Evolutionary conservation across 805 yeast genomes (phyloP), one percentile per base, ranked within the genome.

Genomic region (Lipomyces starkeyi): DNA sequence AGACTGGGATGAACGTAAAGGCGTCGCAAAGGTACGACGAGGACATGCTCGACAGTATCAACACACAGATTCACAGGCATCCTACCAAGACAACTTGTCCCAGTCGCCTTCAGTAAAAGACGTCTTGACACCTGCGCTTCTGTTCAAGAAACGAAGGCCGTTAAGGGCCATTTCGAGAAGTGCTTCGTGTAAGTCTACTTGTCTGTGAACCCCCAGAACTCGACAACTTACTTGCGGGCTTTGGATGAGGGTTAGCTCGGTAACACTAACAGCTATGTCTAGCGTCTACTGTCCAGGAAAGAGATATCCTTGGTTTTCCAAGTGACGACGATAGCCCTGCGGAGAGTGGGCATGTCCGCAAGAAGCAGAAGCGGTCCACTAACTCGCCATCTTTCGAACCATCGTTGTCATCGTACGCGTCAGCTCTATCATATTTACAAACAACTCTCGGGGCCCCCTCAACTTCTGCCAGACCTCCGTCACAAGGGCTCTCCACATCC

Each of bases 1-100:
- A 17, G 59, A 53, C 29, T 61, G 64, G 64, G 63, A 60, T 25
- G 49, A 11, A 29, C 20, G 35, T 27, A 52, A 60, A 32, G 27
- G 34, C 49, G 52, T 14, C 17, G 25, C 49, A 17, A 43, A 43
- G 49, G 49, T 35, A 11, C 40, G 40, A 13, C 40, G 32, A 29
- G 32, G 32, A 5, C 7, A 7, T 29, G 7, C 17, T 37, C 13
- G 17, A 13, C 17, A 37, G 14, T 37, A 9, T 14, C 57, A 14
- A 8, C 17, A 0, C 11, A 43, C 49, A 22, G 47, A 34, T 27
- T 9, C 25, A 13, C 63, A 60, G 34, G 11, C 43, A 52, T 25
- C 58, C 17, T 49, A 35, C 29, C 34, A 20, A 4, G 63, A n/a
- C 20, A 29, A 34, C 49, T 11, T 8, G 22, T n/a, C 25, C 49